Evolutionary conservation across 2,329 filamentous ascomycete genomes (phyloP).

Genomic region (Colletotrichum liaoningense): DNA sequence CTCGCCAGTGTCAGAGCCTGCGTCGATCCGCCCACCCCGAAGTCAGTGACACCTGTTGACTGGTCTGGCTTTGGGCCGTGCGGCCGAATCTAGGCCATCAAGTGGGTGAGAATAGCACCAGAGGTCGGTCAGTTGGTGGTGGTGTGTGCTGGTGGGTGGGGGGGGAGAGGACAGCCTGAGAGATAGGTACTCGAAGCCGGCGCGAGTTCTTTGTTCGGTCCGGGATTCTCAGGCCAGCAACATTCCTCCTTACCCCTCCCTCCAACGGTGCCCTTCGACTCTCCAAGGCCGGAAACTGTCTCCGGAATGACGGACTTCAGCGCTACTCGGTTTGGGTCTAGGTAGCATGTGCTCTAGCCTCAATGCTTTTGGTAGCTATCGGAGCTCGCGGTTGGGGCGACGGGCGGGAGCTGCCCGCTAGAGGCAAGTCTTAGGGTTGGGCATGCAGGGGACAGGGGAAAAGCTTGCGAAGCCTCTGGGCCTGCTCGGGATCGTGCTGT

Average conservation of each 20-base stretch:
- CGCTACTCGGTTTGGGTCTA: constrained; percentile 1
- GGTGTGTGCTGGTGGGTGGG: not conserved
- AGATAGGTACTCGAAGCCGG: not conserved
- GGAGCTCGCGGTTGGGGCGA: not conserved
- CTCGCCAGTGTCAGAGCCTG: constrained; percentile 30
- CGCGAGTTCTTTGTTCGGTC: constrained; percentile 7
- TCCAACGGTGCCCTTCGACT: not conserved
- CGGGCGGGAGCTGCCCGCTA: constrained; percentile 16
- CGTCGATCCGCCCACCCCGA: constrained; percentile 19
- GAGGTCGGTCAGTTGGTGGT: not conserved
- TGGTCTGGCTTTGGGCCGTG: not conserved
- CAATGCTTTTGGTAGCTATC: not conserved
- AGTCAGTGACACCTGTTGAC: not conserved
- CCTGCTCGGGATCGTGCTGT: not conserved
- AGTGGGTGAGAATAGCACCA: not conserved
- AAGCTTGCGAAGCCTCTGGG: not conserved
- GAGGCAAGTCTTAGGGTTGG: constrained; percentile 9
- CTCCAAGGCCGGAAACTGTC: constrained; percentile 12
- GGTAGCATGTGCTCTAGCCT: not conserved
- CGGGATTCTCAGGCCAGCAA: constrained; percentile 12
- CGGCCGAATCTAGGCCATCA: not conserved
- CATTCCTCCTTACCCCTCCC: constrained; percentile 10
- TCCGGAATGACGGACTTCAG: constrained; percentile 27
- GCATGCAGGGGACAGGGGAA: constrained; percentile 20
- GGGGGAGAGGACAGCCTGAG: too few relatives aligned